These are phyloP conservation scores for Trametes villosa DNA, from an alignment of 768 basidiomycete species.

Conservation along the genomic window DNA sequence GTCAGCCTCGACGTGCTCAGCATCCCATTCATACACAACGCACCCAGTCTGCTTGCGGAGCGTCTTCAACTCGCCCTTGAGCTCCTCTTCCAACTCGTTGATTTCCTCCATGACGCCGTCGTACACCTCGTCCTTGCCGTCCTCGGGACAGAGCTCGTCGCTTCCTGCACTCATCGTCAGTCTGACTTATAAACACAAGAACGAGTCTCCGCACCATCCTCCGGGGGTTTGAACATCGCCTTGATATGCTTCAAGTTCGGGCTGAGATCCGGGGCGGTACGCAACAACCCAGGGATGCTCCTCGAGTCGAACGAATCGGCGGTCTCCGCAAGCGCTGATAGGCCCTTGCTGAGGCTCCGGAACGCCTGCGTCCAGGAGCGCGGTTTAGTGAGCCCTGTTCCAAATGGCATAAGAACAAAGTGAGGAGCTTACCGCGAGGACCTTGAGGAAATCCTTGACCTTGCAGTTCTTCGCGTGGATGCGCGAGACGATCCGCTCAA, in stretches of 20 bases:
- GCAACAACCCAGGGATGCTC: conserved; percentile 74
- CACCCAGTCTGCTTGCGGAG: conserved; percentile 74
- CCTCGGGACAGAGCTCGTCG: conserved; percentile 75
- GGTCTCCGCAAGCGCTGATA: conserved; percentile 62
- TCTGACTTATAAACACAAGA: no score
- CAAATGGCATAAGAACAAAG: background rate
- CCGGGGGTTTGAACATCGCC: conserved; percentile 65
- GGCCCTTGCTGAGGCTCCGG: conserved; percentile 67
- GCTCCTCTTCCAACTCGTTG: conserved; percentile 62
- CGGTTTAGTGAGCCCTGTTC: background rate
- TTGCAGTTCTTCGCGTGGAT: conserved; percentile 93
- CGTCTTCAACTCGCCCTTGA: conserved; percentile 69
- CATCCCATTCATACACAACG: conserved; percentile 21
- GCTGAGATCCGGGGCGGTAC: conserved; percentile 79
- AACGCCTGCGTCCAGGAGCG: conserved; percentile 59
- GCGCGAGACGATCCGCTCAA: conserved; percentile 92
- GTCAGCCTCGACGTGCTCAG: no score
- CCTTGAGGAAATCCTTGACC: conserved; percentile 85
- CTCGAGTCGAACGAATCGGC: conserved; percentile 78
- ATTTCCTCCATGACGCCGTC: conserved; percentile 81
- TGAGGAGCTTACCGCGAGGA: conserved; percentile 58
- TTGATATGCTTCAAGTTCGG: conserved; percentile 75
- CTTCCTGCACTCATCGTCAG: conserved; percentile 43
- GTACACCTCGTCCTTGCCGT: conserved; percentile 87
- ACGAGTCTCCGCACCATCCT: conserved; percentile 53